Percentiles rank a stretch among this genome's conserved stretches.
These are phyloP conservation scores for Boletus semigastroideus DNA, from an alignment of 1,284 basidiomycete genomes.

Conservation along the genomic window DNA sequence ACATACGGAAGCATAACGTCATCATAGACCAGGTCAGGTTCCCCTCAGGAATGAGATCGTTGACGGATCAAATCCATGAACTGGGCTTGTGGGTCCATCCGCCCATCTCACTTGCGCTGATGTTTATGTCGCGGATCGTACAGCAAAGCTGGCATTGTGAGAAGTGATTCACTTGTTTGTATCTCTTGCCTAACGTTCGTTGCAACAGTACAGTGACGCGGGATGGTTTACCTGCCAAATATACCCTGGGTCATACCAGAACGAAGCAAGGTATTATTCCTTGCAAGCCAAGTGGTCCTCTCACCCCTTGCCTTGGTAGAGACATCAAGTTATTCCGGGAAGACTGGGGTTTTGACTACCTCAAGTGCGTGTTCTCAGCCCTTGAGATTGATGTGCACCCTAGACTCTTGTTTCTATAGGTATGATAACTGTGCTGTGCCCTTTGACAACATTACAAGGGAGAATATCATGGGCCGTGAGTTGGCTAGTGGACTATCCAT, in stretches of 20 bases:
- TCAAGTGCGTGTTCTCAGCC: slow-evolving; percentile 44
- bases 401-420: slow-evolving; percentile 30
- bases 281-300: not conserved
- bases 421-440: slow-evolving; percentile 63
- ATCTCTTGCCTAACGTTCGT: slow-evolving; percentile 1
- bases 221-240: slow-evolving; percentile 36
- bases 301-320: slow-evolving; percentile 22
- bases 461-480: slow-evolving; percentile 58
- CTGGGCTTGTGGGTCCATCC: slow-evolving; percentile 48
- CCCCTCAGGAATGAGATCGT: slow-evolving; percentile 49
- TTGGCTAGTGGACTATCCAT: slow-evolving; percentile 4
- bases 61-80: slow-evolving; percentile 50
- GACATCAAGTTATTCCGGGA: slow-evolving; percentile 49
- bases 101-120: not conserved
- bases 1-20: not conserved
- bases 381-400: not conserved
- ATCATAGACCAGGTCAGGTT: slow-evolving; percentile 43
- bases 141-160: slow-evolving; percentile 55
- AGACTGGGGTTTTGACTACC: slow-evolving; percentile 57
- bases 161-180: slow-evolving; percentile 5
- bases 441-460: slow-evolving; percentile 49
- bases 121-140: slow-evolving; percentile 2
- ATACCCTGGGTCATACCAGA: slow-evolving; percentile 33
- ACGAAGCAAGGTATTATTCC: slow-evolving; percentile 25
- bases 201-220: slow-evolving; percentile 32